Percentiles rank a stretch among this genome's conserved stretches.
Conservation (phyloP, 208 protist species). For the Leishmania tropica region DNA sequence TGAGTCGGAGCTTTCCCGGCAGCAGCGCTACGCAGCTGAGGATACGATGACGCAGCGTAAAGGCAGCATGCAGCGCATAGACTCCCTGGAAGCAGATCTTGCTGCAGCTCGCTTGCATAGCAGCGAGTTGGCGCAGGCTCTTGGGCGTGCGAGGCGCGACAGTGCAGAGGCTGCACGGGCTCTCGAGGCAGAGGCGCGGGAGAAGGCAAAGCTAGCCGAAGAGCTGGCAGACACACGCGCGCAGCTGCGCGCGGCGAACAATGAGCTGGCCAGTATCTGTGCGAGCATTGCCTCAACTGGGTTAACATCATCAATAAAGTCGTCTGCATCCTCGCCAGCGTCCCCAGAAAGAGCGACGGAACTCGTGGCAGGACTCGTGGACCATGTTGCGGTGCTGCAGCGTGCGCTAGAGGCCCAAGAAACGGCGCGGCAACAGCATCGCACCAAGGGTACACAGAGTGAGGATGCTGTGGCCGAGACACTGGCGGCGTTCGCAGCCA, state of each 20-base stretch:
- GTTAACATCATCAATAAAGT: background rate
- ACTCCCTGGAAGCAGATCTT: constrained; percentile 8
- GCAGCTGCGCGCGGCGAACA: background rate
- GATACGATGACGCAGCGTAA: background rate
- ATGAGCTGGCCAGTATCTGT: constrained; percentile 7
- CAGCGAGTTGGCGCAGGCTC: background rate
- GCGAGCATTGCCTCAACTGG: constrained; percentile 5
- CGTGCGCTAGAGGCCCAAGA: background rate
- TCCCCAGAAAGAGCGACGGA: background rate
- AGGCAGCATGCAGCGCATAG: background rate
- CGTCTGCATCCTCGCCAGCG: background rate
- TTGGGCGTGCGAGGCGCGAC: background rate
- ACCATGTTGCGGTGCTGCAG: constrained; percentile 11
- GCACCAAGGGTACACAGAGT: constrained; percentile 10
- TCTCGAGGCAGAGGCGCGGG: background rate
- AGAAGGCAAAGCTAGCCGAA: background rate
- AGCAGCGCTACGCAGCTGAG: constrained; percentile 8
- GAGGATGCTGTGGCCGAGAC: constrained; percentile 14
- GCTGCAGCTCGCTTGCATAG: constrained; percentile 1
- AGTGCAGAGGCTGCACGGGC: background rate
- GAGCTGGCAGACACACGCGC: constrained; percentile 2
- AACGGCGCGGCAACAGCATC: constrained; percentile 5
- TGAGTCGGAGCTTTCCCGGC: constrained; percentile 3
- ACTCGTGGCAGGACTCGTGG: constrained; percentile 6
- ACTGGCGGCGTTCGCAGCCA: constrained; percentile 6